Evolutionary conservation across 495 filamentous ascomycete genomes (phyloP).

Genomic region (Aspergillus hancockii): DNA sequence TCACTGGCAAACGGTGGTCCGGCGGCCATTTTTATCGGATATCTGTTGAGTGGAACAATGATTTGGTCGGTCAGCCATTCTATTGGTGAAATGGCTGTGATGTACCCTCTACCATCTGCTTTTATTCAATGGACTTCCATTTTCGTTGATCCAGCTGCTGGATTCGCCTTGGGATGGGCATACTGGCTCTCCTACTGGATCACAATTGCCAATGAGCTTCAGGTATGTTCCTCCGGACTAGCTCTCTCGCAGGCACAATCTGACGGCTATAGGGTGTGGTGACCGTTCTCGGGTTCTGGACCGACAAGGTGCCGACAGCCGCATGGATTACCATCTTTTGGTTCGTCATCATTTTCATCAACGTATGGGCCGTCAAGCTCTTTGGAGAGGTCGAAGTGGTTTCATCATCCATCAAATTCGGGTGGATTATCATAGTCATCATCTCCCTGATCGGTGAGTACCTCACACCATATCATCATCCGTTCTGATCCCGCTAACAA

Average conservation of each 20-base stretch:
- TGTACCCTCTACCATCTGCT: constrained; percentile 58
- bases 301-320: constrained; percentile 36
- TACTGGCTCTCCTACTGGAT: constrained; percentile 49
- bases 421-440: constrained; percentile 47
- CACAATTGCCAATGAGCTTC: constrained; percentile 49
- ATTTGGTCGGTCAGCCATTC: constrained; percentile 40
- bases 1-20: constrained; percentile 28
- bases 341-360: constrained; percentile 43
- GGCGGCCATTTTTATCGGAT: constrained; percentile 51
- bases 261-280: constrained; percentile 40
- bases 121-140: constrained; percentile 48
- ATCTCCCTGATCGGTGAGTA: constrained; percentile 28
- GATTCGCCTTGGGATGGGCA: constrained; percentile 54
- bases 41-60: constrained; percentile 36
- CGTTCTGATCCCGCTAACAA: constrained; percentile 18
- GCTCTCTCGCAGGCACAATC: not conserved
- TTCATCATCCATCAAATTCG: constrained; percentile 50
- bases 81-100: constrained; percentile 46
- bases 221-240: constrained; percentile 16
- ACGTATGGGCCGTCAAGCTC: constrained; percentile 47
- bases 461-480: constrained; percentile 2
- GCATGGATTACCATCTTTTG: constrained; percentile 52
- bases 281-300: constrained; percentile 63
- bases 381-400: constrained; percentile 59
- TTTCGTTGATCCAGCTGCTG: constrained; percentile 49